Percentiles rank a stretch among this genome's conserved stretches.
phyloP scores from a whole-genome alignment of 192 early-diverging fungal genomes.

The Cladochytrium replicatum region DNA sequence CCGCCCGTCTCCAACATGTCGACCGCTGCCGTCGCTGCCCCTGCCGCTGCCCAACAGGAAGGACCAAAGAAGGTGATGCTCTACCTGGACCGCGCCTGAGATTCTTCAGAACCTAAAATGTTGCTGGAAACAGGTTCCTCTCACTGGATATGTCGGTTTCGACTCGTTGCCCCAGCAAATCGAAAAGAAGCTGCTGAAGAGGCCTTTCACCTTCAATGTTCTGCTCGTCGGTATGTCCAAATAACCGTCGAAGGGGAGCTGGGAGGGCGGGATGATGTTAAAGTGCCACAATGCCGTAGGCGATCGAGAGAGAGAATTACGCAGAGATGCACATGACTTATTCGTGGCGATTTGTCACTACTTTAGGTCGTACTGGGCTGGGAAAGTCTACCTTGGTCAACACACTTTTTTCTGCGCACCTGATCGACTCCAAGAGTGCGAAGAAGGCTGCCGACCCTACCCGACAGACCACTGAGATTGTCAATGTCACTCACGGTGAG shows the following conservation, averaged over 20 bases:
- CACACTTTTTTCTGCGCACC: slow-evolving; percentile 93
- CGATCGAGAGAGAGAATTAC: background rate
- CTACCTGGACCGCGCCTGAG: no score
- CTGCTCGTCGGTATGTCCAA: slow-evolving; percentile 95
- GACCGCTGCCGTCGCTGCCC: no score
- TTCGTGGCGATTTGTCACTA: slow-evolving; percentile 1
- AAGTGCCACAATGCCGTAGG: background rate
- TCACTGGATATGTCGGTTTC: slow-evolving; percentile 94
- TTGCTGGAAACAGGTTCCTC: slow-evolving; percentile 28
- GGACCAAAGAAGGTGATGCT: no score
- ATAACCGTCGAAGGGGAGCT: no score
- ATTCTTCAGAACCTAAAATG: no score
- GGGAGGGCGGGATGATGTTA: no score
- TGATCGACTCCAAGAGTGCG: slow-evolving; percentile 87
- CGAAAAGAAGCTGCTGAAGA: slow-evolving; percentile 93
- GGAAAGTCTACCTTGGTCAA: slow-evolving; percentile 98
- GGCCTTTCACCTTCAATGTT: slow-evolving; percentile 95
- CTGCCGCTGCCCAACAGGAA: no score
- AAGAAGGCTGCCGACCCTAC: slow-evolving; percentile 66
- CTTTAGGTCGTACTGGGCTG: slow-evolving; percentile 81
- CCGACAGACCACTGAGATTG: slow-evolving; percentile 93
- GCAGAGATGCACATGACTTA: background rate
- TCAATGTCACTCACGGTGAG: slow-evolving; percentile 76
- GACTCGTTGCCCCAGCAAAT: slow-evolving; percentile 95
- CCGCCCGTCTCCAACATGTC: no score